phyloP scores from a whole-genome alignment of 176 grass and related monocot genomes.

The Oryza glaberrima region DNA sequence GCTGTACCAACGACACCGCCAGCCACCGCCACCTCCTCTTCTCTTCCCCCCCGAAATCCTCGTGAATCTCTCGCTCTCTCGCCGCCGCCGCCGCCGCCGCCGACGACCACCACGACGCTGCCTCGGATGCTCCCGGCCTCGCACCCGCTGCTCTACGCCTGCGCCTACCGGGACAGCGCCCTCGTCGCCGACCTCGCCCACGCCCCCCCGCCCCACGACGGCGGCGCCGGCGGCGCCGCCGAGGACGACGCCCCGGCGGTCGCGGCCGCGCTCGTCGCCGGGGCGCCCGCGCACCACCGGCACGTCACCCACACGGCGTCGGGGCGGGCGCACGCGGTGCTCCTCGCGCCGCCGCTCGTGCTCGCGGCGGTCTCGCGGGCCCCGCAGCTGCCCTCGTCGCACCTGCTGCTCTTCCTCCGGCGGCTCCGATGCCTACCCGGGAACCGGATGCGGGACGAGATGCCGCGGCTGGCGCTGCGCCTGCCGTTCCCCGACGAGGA shows the following conservation, averaged over 20 bases:
- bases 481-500: constrained; percentile 47
- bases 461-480: constrained; percentile 47
- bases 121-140: constrained; percentile 70
- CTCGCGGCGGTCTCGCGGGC: constrained; percentile 52
- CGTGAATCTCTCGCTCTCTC: constrained; percentile 14
- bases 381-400: constrained; percentile 43
- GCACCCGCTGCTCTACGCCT: constrained; percentile 67
- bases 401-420: constrained; percentile 58
- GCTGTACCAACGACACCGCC: background rate
- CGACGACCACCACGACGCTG: constrained; percentile 25
- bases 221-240: background rate
- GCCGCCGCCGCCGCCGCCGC: background rate
- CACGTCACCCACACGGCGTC: constrained; percentile 43
- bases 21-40: background rate
- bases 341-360: constrained; percentile 55
- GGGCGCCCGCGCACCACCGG: constrained; percentile 49
- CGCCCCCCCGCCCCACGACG: background rate
- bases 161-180: constrained; percentile 58
- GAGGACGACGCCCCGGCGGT: constrained; percentile 28
- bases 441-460: constrained; percentile 45
- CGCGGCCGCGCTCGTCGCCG: constrained; percentile 40
- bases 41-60: background rate
- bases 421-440: constrained; percentile 53
- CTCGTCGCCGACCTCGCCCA: constrained; percentile 51
- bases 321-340: constrained; percentile 59